Evolutionary conservation across 495 filamentous ascomycete species (phyloP).

Genomic region (Aspergillus taichungensis): DNA sequence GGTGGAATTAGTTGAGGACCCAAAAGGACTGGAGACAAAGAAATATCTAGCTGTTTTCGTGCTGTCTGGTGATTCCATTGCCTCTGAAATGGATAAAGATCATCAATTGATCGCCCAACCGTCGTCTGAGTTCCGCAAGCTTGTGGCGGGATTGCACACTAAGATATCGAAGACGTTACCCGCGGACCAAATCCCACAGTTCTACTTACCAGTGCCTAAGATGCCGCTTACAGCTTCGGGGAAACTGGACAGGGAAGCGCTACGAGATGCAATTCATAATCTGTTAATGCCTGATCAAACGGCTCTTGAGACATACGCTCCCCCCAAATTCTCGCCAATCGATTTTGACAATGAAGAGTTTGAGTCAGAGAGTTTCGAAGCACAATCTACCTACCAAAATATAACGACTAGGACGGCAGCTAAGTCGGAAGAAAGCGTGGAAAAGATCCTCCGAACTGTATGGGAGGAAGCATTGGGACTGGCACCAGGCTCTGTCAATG

Average conservation of each 20-base stretch:
- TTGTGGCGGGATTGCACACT: constrained; percentile 12
- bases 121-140: constrained; percentile 10
- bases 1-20: constrained; percentile 16
- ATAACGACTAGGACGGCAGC: constrained; percentile 4
- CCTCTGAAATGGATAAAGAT: background rate
- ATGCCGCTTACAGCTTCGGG: constrained; percentile 45
- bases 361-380: background rate
- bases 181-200: constrained; percentile 48
- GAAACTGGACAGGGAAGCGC: constrained; percentile 34
- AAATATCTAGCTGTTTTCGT: constrained; percentile 25
- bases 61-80: constrained; percentile 1
- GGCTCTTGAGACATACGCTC: background rate
- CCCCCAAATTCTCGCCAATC: background rate
- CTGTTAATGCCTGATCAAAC: constrained; percentile 7
- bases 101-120: constrained; percentile 8
- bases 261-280: constrained; percentile 10
- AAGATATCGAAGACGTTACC: constrained; percentile 21
- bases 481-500: constrained; percentile 28
- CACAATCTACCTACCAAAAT: too few species aligned
- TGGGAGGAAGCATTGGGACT: constrained; percentile 32
- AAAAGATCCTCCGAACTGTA: constrained; percentile 24
- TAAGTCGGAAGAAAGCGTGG: constrained; percentile 17
- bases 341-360: background rate
- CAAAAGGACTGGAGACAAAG: constrained; percentile 1
- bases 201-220: constrained; percentile 46